Evolutionary conservation across 169 alveolate species (phyloP), one percentile per base, ranked within the genome.

Genomic region (Cytauxzoon felis): DNA sequence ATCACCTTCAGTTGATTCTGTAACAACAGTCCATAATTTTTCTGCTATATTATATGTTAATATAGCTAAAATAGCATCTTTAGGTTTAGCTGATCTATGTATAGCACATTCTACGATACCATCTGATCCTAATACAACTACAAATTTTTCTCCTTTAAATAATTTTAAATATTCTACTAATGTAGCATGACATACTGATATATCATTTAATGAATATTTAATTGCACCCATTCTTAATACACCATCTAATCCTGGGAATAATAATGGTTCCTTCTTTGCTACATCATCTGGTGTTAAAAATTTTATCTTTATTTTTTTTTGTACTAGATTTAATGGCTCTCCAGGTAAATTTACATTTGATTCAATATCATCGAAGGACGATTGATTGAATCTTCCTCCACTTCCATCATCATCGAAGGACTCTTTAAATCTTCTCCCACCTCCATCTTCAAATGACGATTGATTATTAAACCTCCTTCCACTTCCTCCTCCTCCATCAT

Each of bases 31-130:
- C 81, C 81, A 68, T 18, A 68, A 65, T 65, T 68, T 68, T 42
- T 68, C 79, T 3, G 81, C 81, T 11, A 68, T 62, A 32, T 68
- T 68, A 64, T 68, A 68, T 33, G 81, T 68, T 32, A 68, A 54
- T 2, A 68, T 62, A 26, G 81, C 81, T 34, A 68, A 64, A 40
- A 68, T 62, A 48, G 81, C 81, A 30, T 68, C 81, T 4, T 72
- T 33, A 9, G 81, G 81, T 30, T 36, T 68, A 6, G 81, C 81
- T 8, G 70, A 57, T 7, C 52, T 33, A 43, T 68, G 72, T 9
- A 68, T 68, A 18, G 72, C 76, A 27, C 66, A 42, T 41, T 68
- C 81, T n/a, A 68, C 81, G 1, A 42, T 34, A 9, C 65, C 72
- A 23, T 68, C 73, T 11, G 81, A 59, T 5, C 81, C 72, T 62